Base-by-base conservation (phyloP, 1,139 yeast genomes). In the Hansenula lynferdii region DNA sequence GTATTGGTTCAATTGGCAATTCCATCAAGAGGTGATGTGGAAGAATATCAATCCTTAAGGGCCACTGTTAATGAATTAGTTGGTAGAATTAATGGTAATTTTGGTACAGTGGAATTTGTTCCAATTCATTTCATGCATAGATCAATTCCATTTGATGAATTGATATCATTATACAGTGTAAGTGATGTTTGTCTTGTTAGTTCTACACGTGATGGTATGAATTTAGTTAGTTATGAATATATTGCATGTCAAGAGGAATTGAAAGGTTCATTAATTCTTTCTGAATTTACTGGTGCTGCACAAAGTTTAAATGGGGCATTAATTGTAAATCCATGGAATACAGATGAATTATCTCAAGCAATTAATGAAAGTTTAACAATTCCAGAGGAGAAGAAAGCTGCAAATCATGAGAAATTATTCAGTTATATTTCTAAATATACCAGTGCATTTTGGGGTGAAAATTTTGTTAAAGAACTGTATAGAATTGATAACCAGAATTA, bases 261-360 rank as follows among this genome's bases (percentile, higher is more conserved):
- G 43, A 83, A 87, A 48, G 99, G 99, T 8, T 79, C 87, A 4
- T 70, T 92, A 50, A 84, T 92, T 36, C 65, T 92, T 44, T 82
- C 95, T 34, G 99, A 92, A 62, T 92, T 92, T 65, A 95, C 98
- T 0, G 99, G 99, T 35, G 98, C 98, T n/a, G 97, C 98, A 1
- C 99, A 92, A 64, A 83, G 95, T 1, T 69, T 92, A 47, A 92
- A 92, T 57, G 98, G 99, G 20, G 89, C 96, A 1, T 62, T 92
- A 18, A 80, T 92, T 44, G 96, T 92, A 24, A 92, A 92, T 57
- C 99, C 99, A 4, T 92, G 99, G 99, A 92, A 90, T 60, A 90
- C 92, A 15, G 98, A 94, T 52, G 98, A 94, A 52, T 65, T 92
- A 56, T 79, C 95, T 26, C 85, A 77, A 35, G 84, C 97, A 2